These are phyloP conservation scores for Pichia sp. DNA, from an alignment of 1,139 yeast genomes.

Conservation along the genomic window DNA sequence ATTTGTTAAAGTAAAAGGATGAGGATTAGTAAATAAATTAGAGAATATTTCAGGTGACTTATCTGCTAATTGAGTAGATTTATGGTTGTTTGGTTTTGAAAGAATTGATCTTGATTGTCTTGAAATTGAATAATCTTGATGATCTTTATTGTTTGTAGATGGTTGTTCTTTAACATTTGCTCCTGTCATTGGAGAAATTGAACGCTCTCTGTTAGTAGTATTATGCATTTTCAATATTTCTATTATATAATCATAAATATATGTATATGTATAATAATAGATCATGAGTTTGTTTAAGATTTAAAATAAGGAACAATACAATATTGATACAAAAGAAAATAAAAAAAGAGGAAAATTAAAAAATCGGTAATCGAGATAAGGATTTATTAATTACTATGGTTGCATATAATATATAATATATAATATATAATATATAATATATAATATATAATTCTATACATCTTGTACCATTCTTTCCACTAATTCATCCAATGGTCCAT, in stretches of 20 bases:
- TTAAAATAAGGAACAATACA: no score
- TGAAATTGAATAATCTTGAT: neutral
- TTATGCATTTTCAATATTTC: neutral
- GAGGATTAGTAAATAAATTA: conserved; percentile 1
- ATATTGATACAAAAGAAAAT: no score
- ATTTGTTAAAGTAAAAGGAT: conserved; percentile 2
- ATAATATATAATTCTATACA: neutral
- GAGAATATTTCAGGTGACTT: neutral
- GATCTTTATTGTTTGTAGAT: neutral
- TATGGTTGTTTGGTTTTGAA: no score
- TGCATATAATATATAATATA: no score
- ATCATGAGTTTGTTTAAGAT: no score
- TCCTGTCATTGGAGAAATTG: neutral
- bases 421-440: no score
- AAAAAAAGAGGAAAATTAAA: neutral
- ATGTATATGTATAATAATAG: no score
- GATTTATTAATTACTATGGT: neutral
- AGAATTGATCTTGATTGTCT: neutral
- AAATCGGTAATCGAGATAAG: neutral
- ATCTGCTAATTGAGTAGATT: no score
- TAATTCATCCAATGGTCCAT: conserved; percentile 86
- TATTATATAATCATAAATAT: no score
- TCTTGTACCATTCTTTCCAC: conserved; percentile 55
- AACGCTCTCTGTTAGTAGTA: neutral
- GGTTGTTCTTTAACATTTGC: neutral